Conservation (phyloP, 1,284 basidiomycete species). For the Singerocomus inundabilis region DNA sequence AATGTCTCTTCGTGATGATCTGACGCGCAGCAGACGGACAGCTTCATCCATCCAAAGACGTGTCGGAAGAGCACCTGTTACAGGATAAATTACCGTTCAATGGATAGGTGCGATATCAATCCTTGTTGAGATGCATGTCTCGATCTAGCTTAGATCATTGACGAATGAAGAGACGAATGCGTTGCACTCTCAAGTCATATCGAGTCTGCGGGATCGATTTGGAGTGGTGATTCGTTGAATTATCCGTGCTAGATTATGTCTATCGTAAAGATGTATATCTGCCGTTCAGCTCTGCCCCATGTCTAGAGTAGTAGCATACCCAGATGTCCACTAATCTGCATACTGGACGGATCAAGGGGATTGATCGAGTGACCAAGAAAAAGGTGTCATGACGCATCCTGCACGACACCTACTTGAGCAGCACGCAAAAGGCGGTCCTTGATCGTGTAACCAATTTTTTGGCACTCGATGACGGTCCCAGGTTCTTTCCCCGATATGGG, state of each 20-base stretch:
- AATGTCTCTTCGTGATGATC: background rate
- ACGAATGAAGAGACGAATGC: conserved; percentile 89
- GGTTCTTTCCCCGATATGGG: conserved; percentile 88
- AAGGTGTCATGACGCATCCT: conserved; percentile 54
- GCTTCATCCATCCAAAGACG: conserved; percentile 91
- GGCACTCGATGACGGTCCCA: conserved; percentile 89
- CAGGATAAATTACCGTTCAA: conserved; percentile 92
- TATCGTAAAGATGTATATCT: conserved; percentile 31
- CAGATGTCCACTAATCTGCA: conserved; percentile 8
- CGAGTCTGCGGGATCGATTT: conserved; percentile 55
- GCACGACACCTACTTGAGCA: conserved; percentile 95
- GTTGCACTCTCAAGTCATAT: conserved; percentile 62
- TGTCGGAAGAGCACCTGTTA: conserved; percentile 81
- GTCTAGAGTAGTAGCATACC: conserved; percentile 23
- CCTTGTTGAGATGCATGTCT: background rate
- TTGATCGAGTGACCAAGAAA: background rate
- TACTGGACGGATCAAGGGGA: background rate
- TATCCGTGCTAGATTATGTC: conserved; percentile 36
- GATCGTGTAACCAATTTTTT: conserved; percentile 90
- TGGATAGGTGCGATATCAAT: conserved; percentile 71
- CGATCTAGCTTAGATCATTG: conserved; percentile 58
- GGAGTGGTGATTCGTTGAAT: conserved; percentile 77
- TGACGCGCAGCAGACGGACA: conserved; percentile 69
- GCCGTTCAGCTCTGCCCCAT: conserved; percentile 9
- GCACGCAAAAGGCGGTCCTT: conserved; percentile 91